Conservation (phyloP, 306 rosid species). For the peach (Prunus persica) region DNA sequence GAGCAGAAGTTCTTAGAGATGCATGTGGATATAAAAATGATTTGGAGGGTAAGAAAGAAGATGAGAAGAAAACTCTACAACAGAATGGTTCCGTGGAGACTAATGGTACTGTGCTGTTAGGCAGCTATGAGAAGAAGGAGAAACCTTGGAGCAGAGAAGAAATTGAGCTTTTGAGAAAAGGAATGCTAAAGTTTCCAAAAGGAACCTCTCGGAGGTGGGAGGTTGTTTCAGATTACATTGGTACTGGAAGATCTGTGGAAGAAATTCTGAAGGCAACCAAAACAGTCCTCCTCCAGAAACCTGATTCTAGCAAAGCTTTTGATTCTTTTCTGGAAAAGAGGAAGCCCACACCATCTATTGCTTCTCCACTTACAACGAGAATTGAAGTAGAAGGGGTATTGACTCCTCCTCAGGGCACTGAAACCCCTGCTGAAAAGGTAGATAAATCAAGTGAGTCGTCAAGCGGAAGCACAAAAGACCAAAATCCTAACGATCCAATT, state of each 20-base stretch:
- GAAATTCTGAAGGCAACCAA: slow-evolving; percentile 96
- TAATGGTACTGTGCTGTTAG: slow-evolving; percentile 41
- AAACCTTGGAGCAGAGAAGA: slow-evolving; percentile 94
- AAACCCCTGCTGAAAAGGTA: slow-evolving; percentile 30
- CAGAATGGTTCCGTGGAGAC: slow-evolving; percentile 56
- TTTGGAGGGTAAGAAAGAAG: slow-evolving; percentile 40
- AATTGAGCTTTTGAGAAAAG: slow-evolving; percentile 84
- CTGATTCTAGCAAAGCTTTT: slow-evolving; percentile 86
- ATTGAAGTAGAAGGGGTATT: slow-evolving; percentile 63
- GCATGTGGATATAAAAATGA: slow-evolving; percentile 39
- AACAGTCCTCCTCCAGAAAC: slow-evolving; percentile 92
- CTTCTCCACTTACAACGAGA: slow-evolving; percentile 88
- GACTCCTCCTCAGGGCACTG: slow-evolving; percentile 28
- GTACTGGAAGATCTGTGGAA: slow-evolving; percentile 90
- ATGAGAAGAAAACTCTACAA: slow-evolving; percentile 37
- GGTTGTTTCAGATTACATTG: slow-evolving; percentile 92
- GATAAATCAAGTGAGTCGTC: slow-evolving; percentile 33
- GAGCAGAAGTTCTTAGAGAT: slow-evolving; percentile 55
- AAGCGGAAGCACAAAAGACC: slow-evolving; percentile 31
- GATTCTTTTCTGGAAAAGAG: slow-evolving; percentile 95
- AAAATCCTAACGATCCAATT: slow-evolving; percentile 24
- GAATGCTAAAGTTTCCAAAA: slow-evolving; percentile 81
- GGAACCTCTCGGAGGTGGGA: slow-evolving; percentile 98
- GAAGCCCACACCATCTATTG: slow-evolving; percentile 79
- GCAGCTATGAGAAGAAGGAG: slow-evolving; percentile 75